Conservation (phyloP, 2,329 filamentous ascomycete genomes). For the Nannizzia gypsea region DNA sequence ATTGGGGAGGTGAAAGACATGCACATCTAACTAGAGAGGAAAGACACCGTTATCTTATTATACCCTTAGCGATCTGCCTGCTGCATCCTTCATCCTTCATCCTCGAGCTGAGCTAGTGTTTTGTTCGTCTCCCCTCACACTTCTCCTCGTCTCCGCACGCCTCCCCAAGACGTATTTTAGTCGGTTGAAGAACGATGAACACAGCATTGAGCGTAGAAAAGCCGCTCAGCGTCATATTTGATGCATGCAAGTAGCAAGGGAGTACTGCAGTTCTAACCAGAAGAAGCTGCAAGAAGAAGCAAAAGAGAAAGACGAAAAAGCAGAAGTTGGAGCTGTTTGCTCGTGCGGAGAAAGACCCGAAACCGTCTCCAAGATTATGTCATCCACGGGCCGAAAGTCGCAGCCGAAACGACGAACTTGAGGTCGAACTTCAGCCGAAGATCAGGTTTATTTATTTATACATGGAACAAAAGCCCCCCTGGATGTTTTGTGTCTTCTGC, state of each 20-base stretch:
- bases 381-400: neutral
- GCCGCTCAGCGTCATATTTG: too few relatives aligned
- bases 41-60: too few relatives aligned
- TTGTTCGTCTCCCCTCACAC: neutral
- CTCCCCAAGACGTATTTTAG: too few relatives aligned
- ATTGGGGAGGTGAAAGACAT: too few relatives aligned
- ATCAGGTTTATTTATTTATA: neutral
- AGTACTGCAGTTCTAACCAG: neutral
- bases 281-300: too few relatives aligned
- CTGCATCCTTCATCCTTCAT: neutral
- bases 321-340: neutral
- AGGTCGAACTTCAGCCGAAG: neutral
- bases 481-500: neutral
- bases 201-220: too few relatives aligned
- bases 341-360: neutral
- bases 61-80: too few relatives aligned
- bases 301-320: neutral
- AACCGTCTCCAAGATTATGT: neutral
- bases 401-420: neutral
- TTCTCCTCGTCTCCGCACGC: neutral
- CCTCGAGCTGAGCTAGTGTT: neutral
- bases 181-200: too few relatives aligned
- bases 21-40: too few relatives aligned
- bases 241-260: too few relatives aligned
- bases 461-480: neutral